Percentiles rank a stretch among this genome's conserved stretches.
Evolutionary conservation across 352 stramenopile genomes (phyloP).

Genomic region (Globisporangium uncinulatum): DNA sequence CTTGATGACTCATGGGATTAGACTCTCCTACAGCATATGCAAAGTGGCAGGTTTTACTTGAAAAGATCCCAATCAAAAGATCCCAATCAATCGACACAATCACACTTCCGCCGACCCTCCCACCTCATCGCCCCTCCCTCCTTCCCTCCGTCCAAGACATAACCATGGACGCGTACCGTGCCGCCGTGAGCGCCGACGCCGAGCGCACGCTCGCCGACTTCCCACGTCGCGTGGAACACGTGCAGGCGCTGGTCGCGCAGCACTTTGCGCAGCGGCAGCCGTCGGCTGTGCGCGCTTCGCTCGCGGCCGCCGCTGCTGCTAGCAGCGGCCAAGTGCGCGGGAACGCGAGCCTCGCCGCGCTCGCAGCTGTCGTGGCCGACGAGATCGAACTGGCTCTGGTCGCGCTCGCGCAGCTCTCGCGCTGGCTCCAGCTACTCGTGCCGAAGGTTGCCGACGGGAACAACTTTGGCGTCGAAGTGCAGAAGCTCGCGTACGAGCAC

Average conservation of each 20-base stretch:
- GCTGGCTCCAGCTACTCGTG: slow-evolving; percentile 74
- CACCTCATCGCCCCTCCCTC: background rate
- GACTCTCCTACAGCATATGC: too few relatives aligned
- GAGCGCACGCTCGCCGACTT: slow-evolving; percentile 42
- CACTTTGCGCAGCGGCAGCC: slow-evolving; percentile 36
- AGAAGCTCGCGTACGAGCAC: slow-evolving; percentile 67
- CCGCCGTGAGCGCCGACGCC: slow-evolving; percentile 27
- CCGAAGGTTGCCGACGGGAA: slow-evolving; percentile 79
- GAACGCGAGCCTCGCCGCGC: slow-evolving; percentile 35
- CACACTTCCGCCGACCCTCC: background rate
- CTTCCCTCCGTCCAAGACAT: background rate
- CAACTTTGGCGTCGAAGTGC: slow-evolving; percentile 87
- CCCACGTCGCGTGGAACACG: slow-evolving; percentile 30
- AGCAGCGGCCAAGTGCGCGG: slow-evolving; percentile 22
- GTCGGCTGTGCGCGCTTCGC: slow-evolving; percentile 30
- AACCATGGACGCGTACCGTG: slow-evolving; percentile 53
- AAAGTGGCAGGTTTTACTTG: too few relatives aligned
- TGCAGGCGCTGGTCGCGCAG: slow-evolving; percentile 44
- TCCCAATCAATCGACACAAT: background rate
- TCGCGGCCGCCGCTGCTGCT: slow-evolving; percentile 23
- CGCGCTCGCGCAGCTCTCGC: slow-evolving; percentile 44
- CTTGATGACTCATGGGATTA: too few relatives aligned
- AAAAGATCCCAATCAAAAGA: background rate
- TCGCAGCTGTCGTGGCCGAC: slow-evolving; percentile 38
- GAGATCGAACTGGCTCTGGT: slow-evolving; percentile 46